Evolutionary conservation across 2,329 filamentous ascomycete species (phyloP).

Genomic region (Curvularia spicifera): DNA sequence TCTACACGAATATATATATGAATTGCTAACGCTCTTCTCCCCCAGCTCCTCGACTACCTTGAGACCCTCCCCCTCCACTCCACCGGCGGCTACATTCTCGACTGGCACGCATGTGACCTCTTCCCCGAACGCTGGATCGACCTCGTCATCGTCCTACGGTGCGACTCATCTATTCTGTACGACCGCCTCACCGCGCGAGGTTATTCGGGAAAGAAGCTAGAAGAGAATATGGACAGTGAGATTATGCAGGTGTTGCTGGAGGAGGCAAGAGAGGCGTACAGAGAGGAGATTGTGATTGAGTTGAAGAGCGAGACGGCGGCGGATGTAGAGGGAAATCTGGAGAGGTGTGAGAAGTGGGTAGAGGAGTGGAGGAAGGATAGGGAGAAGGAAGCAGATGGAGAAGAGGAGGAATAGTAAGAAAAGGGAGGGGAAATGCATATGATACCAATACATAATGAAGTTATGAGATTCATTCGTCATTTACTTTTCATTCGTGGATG

Average conservation of each 20-base stretch:
- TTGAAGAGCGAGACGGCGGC: conserved; percentile 82
- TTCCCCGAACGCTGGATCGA: conserved; percentile 96
- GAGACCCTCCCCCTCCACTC: conserved; percentile 73
- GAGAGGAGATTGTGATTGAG: conserved; percentile 86
- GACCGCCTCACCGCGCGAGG: conserved; percentile 80
- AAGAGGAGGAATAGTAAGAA: background rate
- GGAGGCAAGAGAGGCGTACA: conserved; percentile 86
- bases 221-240: conserved; percentile 96
- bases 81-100: conserved; percentile 84
- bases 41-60: conserved; percentile 81
- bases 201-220: conserved; percentile 84
- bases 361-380: conserved; percentile 79
- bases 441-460: conserved; percentile 8
- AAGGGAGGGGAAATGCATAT: background rate
- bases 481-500: background rate
- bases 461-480: conserved; percentile 1
- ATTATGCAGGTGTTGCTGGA: conserved; percentile 95
- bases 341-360: conserved; percentile 82
- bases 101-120: conserved; percentile 97
- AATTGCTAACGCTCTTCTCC: background rate
- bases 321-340: conserved; percentile 88
- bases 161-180: conserved; percentile 79
- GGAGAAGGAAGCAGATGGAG: conserved; percentile 38
- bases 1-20: too few species aligned
- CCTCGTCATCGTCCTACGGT: conserved; percentile 87